Evolutionary conservation across 306 rosid species (phyloP), one percentile per base, ranked within the genome.

Genomic region (Arachis stenosperma): DNA sequence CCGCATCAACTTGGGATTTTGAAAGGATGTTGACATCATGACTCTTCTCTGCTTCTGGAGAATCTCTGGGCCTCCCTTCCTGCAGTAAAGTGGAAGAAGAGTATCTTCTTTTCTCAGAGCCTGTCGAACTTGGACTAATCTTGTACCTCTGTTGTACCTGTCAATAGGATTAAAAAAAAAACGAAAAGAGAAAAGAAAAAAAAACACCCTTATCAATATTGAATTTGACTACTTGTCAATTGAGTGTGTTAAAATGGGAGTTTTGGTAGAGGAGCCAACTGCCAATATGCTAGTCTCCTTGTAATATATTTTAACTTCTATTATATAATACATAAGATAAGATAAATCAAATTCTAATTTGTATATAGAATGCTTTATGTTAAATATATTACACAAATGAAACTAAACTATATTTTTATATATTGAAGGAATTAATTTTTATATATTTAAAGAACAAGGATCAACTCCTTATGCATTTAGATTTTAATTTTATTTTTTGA

Each of bases 61-160:
- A 77, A 78, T 77, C 90, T 75, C 72, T 87, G 75, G 82, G 78
- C 78, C 78, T 84, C 60, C 71, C 89, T 60, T 84, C 91, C 40
- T 64, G 48, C 1, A 58, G 88, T 75, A 84, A 57, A 70, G 67
- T 63, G 48, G 97, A 81, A 53, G 88, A 65, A 53, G 88, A 65
- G 87, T 56, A 54, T 85, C 82, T 84, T 78, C 88, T 84, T 79
- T 87, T 93, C 71, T 88, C 97, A 41, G 88, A 61, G 42, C 73
- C 67, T 8, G 81, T 17, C 56, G 86, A 82, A 77, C 44, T 84
- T 60, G 82, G 81, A 22, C 80, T 67, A 75, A 93, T 82, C 76
- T 86, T 87, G 82, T 86, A 93, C 81, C 84, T 90, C 48, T 87
- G 93, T 60, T 93, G 90, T 67, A 87, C 91, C 98, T 93, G 81